Base-by-base conservation (phyloP, 2,329 filamentous ascomycete species). In the Fusarium globosum region DNA sequence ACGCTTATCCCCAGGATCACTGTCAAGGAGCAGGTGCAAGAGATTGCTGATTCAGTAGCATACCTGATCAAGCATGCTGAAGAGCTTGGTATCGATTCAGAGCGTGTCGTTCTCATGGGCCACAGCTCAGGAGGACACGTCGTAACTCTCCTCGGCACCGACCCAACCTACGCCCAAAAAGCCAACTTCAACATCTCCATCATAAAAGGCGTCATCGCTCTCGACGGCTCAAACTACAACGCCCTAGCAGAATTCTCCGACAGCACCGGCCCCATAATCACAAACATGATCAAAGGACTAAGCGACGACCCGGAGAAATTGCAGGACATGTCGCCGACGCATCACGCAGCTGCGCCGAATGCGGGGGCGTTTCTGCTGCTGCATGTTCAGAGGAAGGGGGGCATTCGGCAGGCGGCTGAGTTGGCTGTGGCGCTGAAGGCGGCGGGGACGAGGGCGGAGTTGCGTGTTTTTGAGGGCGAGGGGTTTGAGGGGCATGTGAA, bases 61-160 rank as follows among this genome's bases (percentile, higher is more conserved):
- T 61, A 42, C 1, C 6, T 68, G 2, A 33, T 38, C 12, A 28
- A 38, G 1, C 39, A 61, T 14, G 20, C 21, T 4, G 2, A 14
- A 2, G 9, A 10, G 0, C 39, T 61, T 1, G 4, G 4, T 0
- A n/a, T 68, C 0, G 63, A 68, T 16, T 4, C 45, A 7, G 15
- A 21, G 1, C 13, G 28, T 1, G 12, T 68, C 1, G 18, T 61
- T 4, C 28, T 68, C 4, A 68, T 68, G 65, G 65, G 65, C 1
- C 65, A 68, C 18, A 68, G 65, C 21, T 68, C 65, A 18, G 65
- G 65, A 2, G 63, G 23, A 11, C 65, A 68, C 18, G 63, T 68
- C 1, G 63, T 38, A 0, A 68, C 53, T 4, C 14, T 68, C 3
- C 12, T 68, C 1, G 65, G 63, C 1, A 68, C 65, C 4, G 65